Evolutionary conservation across 345 rosid genomes (phyloP).

Genomic region (Eucalyptus camaldulensis): DNA sequence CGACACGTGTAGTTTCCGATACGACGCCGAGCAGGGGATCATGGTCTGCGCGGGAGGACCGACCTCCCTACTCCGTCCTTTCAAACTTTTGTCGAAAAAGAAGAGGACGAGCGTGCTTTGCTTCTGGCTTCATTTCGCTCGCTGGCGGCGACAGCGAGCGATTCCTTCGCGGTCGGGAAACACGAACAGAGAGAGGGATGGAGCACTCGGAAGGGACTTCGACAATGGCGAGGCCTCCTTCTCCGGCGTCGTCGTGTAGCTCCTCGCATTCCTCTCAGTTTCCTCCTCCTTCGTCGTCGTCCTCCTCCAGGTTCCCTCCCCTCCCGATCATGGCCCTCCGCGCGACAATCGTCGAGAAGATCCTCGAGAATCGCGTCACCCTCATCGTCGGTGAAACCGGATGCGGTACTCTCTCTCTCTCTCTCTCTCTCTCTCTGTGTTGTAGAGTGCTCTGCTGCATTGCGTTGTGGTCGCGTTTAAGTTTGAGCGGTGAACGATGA

Average conservation of each 20-base stretch:
- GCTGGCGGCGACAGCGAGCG: neutral
- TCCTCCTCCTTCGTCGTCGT: neutral
- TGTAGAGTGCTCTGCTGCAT: neutral
- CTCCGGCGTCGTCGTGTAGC: constrained; percentile 27
- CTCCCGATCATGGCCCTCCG: constrained; percentile 62
- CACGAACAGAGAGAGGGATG: neutral
- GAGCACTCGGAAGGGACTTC: neutral
- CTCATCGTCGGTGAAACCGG: constrained; percentile 96
- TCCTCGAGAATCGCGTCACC: constrained; percentile 83
- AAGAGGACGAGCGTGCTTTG: neutral
- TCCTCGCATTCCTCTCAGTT: constrained; percentile 30
- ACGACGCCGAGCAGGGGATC: neutral
- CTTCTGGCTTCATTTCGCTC: neutral
- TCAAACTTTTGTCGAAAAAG: neutral
- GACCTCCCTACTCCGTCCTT: neutral
- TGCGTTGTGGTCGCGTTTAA: accelerated
- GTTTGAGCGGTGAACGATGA: neutral
- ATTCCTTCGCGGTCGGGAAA: neutral
- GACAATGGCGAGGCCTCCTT: constrained; percentile 26
- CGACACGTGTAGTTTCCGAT: neutral
- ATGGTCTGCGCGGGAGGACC: neutral
- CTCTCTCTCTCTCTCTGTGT: neutral
- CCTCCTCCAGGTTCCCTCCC: constrained; percentile 29
- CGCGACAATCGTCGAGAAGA: constrained; percentile 63
- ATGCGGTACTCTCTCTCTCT: constrained; percentile 44